Conservation (phyloP, 805 yeast species). For the Cyberlindnera subsufficiens region DNA sequence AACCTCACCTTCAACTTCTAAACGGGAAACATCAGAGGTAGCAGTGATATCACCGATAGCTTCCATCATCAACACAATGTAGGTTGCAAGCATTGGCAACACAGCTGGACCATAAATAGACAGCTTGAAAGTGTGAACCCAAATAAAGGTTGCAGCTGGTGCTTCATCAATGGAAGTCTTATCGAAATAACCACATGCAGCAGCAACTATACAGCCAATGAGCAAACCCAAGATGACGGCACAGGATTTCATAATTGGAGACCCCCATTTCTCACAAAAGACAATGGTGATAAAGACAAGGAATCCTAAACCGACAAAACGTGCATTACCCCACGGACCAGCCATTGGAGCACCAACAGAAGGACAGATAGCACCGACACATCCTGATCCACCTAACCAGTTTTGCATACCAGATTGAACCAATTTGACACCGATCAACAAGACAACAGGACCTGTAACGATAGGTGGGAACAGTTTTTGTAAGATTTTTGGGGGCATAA, state of each 20-base stretch:
- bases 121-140: conserved; percentile 82
- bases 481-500: conserved; percentile 66
- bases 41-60: conserved; percentile 95
- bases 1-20: conserved; percentile 73
- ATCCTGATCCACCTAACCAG: conserved; percentile 85
- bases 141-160: conserved; percentile 76
- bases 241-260: conserved; percentile 93
- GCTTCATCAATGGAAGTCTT: conserved; percentile 54
- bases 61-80: conserved; percentile 81
- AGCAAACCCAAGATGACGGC: conserved; percentile 83
- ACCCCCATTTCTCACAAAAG: conserved; percentile 78
- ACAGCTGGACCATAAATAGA: conserved; percentile 80
- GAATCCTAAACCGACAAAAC: conserved; percentile 84
- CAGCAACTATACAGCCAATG: conserved; percentile 88
- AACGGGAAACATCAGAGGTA: conserved; percentile 83
- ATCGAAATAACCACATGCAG: conserved; percentile 80
- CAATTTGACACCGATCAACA: conserved; percentile 71
- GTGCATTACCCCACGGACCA: conserved; percentile 81
- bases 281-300: conserved; percentile 70
- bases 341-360: conserved; percentile 45
- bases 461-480: conserved; percentile 80
- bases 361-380: conserved; percentile 43
- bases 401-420: conserved; percentile 71
- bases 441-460: conserved; percentile 91
- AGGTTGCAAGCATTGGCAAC: conserved; percentile 79